Percentiles rank a stretch among this genome's conserved stretches.
Evolutionary conservation across 1,139 yeast genomes (phyloP).

Genomic region (Scheffersomyces illinoinensis): DNA sequence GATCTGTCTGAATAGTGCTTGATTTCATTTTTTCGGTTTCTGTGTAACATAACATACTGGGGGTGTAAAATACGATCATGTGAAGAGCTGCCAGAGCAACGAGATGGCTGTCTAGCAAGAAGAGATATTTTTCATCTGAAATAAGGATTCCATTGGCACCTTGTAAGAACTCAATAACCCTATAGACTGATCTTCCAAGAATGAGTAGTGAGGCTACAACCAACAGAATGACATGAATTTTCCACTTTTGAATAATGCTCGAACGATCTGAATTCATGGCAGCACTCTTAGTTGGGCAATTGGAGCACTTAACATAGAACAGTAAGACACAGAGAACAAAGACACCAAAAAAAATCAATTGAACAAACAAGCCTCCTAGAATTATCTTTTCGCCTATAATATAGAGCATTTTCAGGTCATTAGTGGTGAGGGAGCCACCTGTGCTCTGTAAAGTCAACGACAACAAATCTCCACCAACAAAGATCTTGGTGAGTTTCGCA

Average conservation of each 20-base stretch:
- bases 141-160: constrained; percentile 17
- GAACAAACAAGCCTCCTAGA: constrained; percentile 33
- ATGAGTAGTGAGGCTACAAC: constrained; percentile 30
- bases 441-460: constrained; percentile 42
- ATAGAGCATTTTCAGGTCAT: constrained; percentile 2
- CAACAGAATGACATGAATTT: constrained; percentile 14
- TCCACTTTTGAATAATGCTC: constrained; percentile 12
- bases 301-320: constrained; percentile 5
- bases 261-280: constrained; percentile 6
- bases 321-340: constrained; percentile 17
- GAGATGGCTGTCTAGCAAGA: too few relatives aligned
- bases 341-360: constrained; percentile 34
- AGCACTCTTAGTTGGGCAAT: not conserved
- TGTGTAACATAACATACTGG: too few relatives aligned
- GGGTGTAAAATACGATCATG: too few relatives aligned
- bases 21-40: too few relatives aligned
- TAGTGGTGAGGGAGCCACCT: constrained; percentile 44
- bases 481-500: constrained; percentile 34
- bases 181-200: constrained; percentile 39
- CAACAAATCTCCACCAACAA: constrained; percentile 45
- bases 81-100: too few relatives aligned
- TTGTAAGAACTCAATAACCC: constrained; percentile 38
- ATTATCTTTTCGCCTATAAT: constrained; percentile 21
- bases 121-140: too few relatives aligned
- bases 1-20: too few relatives aligned